Conservation (phyloP, 2,329 filamentous ascomycete species). For the Pseudogymnoascus sp. region DNA sequence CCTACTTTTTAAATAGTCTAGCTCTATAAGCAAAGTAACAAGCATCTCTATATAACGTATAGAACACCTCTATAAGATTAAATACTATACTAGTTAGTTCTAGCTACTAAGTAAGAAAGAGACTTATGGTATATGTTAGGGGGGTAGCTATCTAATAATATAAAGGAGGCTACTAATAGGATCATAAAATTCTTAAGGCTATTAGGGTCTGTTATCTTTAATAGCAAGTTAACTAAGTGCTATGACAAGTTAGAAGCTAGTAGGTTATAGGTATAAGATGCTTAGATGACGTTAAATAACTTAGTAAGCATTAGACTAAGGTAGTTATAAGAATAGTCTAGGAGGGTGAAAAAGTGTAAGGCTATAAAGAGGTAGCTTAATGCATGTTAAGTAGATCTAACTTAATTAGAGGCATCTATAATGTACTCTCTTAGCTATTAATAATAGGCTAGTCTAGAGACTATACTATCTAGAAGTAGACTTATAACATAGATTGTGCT, state of each 20-base stretch:
- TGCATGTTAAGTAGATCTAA: constrained; percentile 14
- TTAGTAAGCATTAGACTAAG: constrained; percentile 13
- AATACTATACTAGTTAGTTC: constrained; percentile 10
- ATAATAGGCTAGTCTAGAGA: constrained; percentile 15
- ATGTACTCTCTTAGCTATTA: constrained; percentile 20
- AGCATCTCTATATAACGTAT: constrained; percentile 10
- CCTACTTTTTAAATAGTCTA: not conserved
- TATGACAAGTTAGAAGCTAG: constrained; percentile 17
- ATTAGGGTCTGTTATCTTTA: constrained; percentile 14
- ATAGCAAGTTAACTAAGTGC: constrained; percentile 21
- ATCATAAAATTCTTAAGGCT: constrained; percentile 22
- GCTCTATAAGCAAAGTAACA: not conserved
- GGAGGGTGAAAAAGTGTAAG: constrained; percentile 20
- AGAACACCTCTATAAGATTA: constrained; percentile 8
- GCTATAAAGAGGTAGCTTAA: constrained; percentile 19
- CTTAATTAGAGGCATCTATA: constrained; percentile 18
- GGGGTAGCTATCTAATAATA: constrained; percentile 24
- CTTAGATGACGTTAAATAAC: constrained; percentile 22
- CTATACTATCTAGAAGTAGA: constrained; percentile 12
- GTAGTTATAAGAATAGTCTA: constrained; percentile 17
- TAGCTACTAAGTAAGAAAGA: not conserved
- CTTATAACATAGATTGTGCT: no score
- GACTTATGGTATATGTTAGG: constrained; percentile 19
- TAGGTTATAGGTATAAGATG: constrained; percentile 19
- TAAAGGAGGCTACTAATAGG: constrained; percentile 20